phyloP scores from a whole-genome alignment of 192 early-diverging fungal genomes.

The Podila clonocystis region DNA sequence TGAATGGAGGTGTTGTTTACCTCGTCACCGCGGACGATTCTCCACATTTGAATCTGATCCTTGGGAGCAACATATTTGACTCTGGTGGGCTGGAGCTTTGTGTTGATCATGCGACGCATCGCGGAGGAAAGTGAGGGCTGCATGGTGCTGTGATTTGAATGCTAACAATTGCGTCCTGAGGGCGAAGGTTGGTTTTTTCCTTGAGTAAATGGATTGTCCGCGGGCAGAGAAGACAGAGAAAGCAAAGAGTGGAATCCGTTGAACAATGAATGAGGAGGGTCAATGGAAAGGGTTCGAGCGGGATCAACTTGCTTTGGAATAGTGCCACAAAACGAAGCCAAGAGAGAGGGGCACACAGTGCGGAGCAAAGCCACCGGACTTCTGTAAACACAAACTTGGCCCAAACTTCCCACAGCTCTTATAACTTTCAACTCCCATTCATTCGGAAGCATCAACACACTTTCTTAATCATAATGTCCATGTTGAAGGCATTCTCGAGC shows the following conservation, averaged over 20 bases:
- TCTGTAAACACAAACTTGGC: conserved; percentile 1
- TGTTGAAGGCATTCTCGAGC: conserved; percentile 40
- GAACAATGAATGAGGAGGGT: neutral
- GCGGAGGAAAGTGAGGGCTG: conserved; percentile 35
- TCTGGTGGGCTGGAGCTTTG: conserved; percentile 49
- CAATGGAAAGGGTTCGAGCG: neutral
- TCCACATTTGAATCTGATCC: conserved; percentile 65
- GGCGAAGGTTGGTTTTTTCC: neutral
- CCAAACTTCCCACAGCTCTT: neutral
- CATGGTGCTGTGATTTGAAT: conserved; percentile 17
- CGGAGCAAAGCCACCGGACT: conserved; percentile 2
- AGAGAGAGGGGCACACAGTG: neutral
- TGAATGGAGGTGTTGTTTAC: conserved; percentile 7
- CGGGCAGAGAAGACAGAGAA: neutral
- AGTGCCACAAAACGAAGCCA: neutral
- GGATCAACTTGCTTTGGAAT: too few relatives aligned
- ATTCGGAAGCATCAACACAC: neutral
- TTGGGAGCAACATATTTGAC: conserved; percentile 51
- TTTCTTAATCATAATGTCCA: conserved; percentile 6
- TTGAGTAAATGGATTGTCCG: neutral
- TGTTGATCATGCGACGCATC: conserved; percentile 49
- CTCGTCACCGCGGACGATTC: conserved; percentile 67
- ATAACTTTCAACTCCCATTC: conserved; percentile 3
- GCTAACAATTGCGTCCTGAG: neutral
- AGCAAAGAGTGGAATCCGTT: neutral